Base-by-base conservation (phyloP, 768 basidiomycete genomes). In the Mycena kentingensis region DNA sequence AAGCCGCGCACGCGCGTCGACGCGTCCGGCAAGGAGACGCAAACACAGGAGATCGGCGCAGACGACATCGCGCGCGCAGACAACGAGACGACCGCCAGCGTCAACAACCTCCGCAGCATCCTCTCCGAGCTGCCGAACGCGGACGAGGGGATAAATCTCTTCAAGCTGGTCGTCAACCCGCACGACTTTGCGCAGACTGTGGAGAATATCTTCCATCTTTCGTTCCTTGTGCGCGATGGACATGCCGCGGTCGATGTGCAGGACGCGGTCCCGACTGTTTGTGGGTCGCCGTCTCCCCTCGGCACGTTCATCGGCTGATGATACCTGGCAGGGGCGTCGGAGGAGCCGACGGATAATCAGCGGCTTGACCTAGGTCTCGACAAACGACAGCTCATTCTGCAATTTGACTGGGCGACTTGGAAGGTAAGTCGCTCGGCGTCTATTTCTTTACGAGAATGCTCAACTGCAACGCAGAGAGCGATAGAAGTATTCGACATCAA, bases 181-280 rank as follows among this genome's bases (percentile, higher is more conserved):
- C 70, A 85, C 18, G 85, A 88, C 61, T 99, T 92, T 64, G 88
- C 87, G 0, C 96, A 99, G 66, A 92, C 90, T 0, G 92, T 98
- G 19, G 97, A 99, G 71, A 99, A 99, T 67, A 74, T 96, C 18
- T 98, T 99, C 67, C 93, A 96, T 65, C 78, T 96, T 3, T 93
- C 92, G 0, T 98, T 99, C 73, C 77, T 96, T 57, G 88, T 97
- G 46, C 82, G 88, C 22, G 90, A 95, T 55, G 92, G 88, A 1
- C 80, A 83, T 61, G 90, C 84, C 54, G 85, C 86, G 11, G 76
- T 91, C n/a, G 85, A 92, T 58, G 77, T 80, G 8, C 72, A 78
- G 24, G 74, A 82, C 10, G 74, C 85, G 11, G 11, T 37, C 12
- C 36, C 36, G 11, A 7, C 7, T 37, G 36, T 37, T 10, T 37